Evolutionary conservation across 2,329 filamentous ascomycete species (phyloP).

Genomic region (Colletotrichum viniferum): DNA sequence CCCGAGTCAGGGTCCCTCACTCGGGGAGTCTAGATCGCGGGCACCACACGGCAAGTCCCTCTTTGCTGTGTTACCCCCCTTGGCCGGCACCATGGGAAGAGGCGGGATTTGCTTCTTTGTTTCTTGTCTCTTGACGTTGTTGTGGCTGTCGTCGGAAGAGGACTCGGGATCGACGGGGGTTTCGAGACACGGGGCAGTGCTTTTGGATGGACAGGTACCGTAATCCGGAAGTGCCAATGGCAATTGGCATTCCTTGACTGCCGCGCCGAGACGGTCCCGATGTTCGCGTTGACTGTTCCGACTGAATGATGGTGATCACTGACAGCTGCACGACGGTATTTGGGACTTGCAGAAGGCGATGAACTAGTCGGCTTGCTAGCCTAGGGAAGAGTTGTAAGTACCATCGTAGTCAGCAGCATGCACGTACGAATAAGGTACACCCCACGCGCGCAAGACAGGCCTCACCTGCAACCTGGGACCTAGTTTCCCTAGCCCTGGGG

Average conservation of each 20-base stretch:
- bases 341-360: neutral
- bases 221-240: neutral
- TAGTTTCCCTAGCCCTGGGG: neutral
- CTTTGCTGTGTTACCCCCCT: neutral
- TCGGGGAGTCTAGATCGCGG: conserved; percentile 19
- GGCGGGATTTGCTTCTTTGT: conserved; percentile 9
- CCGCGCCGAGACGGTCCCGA: conserved; percentile 1
- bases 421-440: neutral
- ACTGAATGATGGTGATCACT: neutral
- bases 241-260: neutral
- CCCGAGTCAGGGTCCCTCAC: conserved; percentile 21
- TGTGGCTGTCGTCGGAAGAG: neutral
- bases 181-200: neutral
- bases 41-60: conserved; percentile 17
- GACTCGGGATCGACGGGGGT: neutral
- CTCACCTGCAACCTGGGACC: neutral
- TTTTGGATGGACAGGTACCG: neutral
- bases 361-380: neutral
- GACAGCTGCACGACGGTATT: neutral
- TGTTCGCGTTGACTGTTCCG: neutral
- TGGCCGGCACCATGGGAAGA: neutral
- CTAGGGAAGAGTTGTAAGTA: neutral
- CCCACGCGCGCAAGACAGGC: neutral
- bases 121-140: neutral
- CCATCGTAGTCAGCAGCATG: neutral